Percentiles rank a stretch among this genome's conserved stretches.
Conservation (phyloP, 1,284 basidiomycete species). For the Moesziomyces sp. region DNA sequence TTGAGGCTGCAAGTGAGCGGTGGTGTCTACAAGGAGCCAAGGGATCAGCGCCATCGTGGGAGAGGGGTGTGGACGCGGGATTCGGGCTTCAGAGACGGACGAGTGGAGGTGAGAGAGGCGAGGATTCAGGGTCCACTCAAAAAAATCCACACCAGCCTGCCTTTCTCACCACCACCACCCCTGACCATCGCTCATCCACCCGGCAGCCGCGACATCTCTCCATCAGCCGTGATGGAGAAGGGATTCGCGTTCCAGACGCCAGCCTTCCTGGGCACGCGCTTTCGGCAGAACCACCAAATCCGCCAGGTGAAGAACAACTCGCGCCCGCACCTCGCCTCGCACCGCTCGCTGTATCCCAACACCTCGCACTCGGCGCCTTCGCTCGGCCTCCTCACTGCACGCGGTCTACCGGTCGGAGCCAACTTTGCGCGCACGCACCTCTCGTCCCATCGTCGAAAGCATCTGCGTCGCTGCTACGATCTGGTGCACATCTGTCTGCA, state of each 20-base stretch:
- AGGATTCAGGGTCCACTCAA: too few relatives aligned
- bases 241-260: conserved; percentile 11
- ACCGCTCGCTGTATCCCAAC: conserved; percentile 19
- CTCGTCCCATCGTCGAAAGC: conserved; percentile 13
- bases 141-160: too few relatives aligned
- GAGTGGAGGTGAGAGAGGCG: too few relatives aligned
- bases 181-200: too few relatives aligned
- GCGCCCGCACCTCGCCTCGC: conserved; percentile 9
- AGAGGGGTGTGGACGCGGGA: too few relatives aligned
- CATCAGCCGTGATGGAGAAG: conserved; percentile 15
- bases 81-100: too few relatives aligned
- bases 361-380: conserved; percentile 23
- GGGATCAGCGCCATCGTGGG: too few relatives aligned
- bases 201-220: too few relatives aligned
- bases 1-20: not conserved
- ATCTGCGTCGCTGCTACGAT: conserved; percentile 31
- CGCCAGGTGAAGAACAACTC: conserved; percentile 34
- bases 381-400: conserved; percentile 9
- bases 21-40: not conserved
- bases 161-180: too few relatives aligned
- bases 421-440: conserved; percentile 12
- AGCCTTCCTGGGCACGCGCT: conserved; percentile 16
- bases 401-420: not conserved
- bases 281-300: conserved; percentile 33
- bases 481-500: conserved; percentile 18